A percentile compares a stretch with the other conserved stretches of the same genome.
phyloP scores from a whole-genome alignment of 2,329 filamentous ascomycete genomes.

The Periglandula ipomoeae region DNA sequence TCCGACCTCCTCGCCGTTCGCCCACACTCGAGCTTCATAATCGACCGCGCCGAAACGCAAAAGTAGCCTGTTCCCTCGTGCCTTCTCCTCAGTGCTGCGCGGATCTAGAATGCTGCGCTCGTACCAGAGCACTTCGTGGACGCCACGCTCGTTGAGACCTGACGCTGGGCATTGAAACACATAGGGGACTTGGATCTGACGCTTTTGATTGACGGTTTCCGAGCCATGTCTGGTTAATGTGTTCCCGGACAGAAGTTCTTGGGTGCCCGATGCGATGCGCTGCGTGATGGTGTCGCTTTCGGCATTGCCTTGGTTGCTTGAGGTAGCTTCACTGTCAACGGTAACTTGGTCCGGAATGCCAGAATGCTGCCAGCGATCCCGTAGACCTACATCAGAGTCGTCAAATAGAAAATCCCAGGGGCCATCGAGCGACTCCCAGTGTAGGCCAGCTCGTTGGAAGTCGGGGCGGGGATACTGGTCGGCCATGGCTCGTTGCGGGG shows the following conservation, averaged over 20 bases:
- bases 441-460: constrained; percentile 45
- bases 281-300: constrained; percentile 25
- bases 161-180: constrained; percentile 57
- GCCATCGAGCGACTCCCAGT: constrained; percentile 53
- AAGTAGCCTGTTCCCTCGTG: constrained; percentile 33
- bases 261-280: constrained; percentile 39
- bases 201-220: constrained; percentile 29
- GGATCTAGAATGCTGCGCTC: constrained; percentile 43
- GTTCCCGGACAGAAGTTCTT: constrained; percentile 38
- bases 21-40: constrained; percentile 50
- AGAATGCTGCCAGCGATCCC: constrained; percentile 41
- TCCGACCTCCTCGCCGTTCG: constrained; percentile 42
- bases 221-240: constrained; percentile 21
- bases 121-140: constrained; percentile 62
- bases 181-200: constrained; percentile 52
- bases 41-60: constrained; percentile 53
- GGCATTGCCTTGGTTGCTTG: constrained; percentile 25
- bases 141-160: constrained; percentile 49
- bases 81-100: constrained; percentile 32
- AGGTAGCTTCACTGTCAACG: constrained; percentile 14
- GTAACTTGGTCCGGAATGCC: constrained; percentile 37
- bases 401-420: constrained; percentile 58
- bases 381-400: constrained; percentile 49
- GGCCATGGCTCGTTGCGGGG: not conserved
- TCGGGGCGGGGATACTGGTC: constrained; percentile 52